Evolutionary conservation across 1,284 basidiomycete species (phyloP).

Genomic region (Rhodotorula mucilaginosa): DNA sequence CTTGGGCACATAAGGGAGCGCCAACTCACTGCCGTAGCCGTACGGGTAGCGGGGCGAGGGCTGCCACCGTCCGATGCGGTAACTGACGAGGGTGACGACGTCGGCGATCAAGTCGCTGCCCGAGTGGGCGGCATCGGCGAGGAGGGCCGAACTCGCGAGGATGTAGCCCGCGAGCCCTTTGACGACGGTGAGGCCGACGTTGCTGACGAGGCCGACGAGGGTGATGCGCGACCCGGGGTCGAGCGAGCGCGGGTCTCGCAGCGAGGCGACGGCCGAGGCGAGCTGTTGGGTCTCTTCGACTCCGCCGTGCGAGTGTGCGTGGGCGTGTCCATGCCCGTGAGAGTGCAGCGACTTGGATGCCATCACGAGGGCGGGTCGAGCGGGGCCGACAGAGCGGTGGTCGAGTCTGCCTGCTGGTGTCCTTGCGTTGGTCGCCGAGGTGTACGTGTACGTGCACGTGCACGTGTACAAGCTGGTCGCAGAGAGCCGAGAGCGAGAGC

Average conservation of each 20-base stretch:
- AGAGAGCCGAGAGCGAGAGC: too few species aligned
- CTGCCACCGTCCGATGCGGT: slow-evolving; percentile 77
- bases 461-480: too few species aligned
- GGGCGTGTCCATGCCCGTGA: slow-evolving; percentile 8
- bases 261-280: slow-evolving; percentile 43
- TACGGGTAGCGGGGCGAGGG: slow-evolving; percentile 77
- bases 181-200: slow-evolving; percentile 73
- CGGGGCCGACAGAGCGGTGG: background rate
- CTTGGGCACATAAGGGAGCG: too few species aligned
- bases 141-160: slow-evolving; percentile 62
- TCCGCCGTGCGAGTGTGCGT: slow-evolving; percentile 27
- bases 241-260: slow-evolving; percentile 22
- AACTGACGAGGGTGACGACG: slow-evolving; percentile 87
- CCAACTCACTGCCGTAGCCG: slow-evolving; percentile 50
- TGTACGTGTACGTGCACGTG: too few species aligned
- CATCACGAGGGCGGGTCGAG: background rate
- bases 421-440: too few species aligned
- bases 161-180: slow-evolving; percentile 63
- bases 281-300: slow-evolving; percentile 47
- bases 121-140: slow-evolving; percentile 96
- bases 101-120: slow-evolving; percentile 85
- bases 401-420: background rate
- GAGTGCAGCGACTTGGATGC: background rate
- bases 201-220: slow-evolving; percentile 69
- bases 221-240: slow-evolving; percentile 51